phyloP scores from a whole-genome alignment of 805 yeast species.

The Isabelozyma gotoi region DNA sequence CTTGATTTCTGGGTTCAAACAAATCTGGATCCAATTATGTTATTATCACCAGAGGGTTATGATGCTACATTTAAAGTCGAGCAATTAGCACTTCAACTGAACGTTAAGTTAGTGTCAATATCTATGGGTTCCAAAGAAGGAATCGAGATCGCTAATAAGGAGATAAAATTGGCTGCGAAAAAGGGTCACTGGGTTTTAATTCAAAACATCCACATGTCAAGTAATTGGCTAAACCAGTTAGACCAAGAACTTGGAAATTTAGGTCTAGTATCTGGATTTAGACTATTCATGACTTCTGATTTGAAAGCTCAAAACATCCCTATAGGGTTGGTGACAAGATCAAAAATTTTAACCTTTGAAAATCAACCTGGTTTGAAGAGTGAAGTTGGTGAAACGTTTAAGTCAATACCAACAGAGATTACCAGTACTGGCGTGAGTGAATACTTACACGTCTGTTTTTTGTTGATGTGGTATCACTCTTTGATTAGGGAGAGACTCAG shows the following conservation, averaged over 20 bases:
- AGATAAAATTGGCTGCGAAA: constrained; percentile 46
- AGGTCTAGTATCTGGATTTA: constrained; percentile 35
- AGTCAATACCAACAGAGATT: constrained; percentile 14
- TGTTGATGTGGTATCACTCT: constrained; percentile 72
- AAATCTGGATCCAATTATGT: constrained; percentile 40
- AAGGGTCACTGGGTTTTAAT: constrained; percentile 69
- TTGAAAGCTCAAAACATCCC: constrained; percentile 47
- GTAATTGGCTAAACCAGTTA: constrained; percentile 57
- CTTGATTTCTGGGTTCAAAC: constrained; percentile 28
- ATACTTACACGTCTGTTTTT: constrained; percentile 46
- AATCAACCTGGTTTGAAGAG: constrained; percentile 58
- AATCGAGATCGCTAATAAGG: constrained; percentile 51
- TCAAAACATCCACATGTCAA: constrained; percentile 79
- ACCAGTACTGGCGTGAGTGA: constrained; percentile 36
- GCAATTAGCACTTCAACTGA: constrained; percentile 34
- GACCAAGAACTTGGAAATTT: constrained; percentile 43
- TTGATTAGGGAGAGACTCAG: constrained; percentile 57
- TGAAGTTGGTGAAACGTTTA: constrained; percentile 40
- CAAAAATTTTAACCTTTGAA: constrained; percentile 62
- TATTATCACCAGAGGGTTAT: constrained; percentile 59
- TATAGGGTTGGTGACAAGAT: constrained; percentile 51
- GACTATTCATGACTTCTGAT: constrained; percentile 66
- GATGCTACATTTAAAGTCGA: constrained; percentile 65
- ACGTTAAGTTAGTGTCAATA: constrained; percentile 37
- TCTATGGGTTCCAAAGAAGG: constrained; percentile 81